A percentile compares a stretch with the other conserved stretches of the same genome.
Conservation (phyloP, 352 stramenopile species). For the Phytophthora fragariae region DNA sequence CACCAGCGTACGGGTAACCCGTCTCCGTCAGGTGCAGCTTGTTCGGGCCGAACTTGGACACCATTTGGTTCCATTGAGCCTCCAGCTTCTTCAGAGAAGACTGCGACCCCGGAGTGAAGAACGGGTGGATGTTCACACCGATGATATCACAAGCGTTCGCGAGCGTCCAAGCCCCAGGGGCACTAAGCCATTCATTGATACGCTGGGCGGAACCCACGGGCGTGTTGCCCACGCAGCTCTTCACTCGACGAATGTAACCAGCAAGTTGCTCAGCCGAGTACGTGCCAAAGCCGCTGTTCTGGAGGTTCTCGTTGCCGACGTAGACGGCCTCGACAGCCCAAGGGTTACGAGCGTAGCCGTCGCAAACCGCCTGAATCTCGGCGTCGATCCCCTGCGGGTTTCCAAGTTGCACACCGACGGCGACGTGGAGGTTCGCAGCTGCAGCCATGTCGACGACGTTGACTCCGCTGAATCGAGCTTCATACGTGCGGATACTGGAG, state of each 20-base stretch:
- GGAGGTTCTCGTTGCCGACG: conserved; percentile 71
- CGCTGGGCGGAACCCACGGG: conserved; percentile 63
- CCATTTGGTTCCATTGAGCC: conserved; percentile 47
- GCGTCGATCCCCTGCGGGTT: conserved; percentile 37
- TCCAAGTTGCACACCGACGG: conserved; percentile 58
- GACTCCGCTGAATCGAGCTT: conserved; percentile 52
- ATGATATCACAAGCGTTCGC: conserved; percentile 37
- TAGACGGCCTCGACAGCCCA: conserved; percentile 58
- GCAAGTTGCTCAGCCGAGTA: conserved; percentile 41
- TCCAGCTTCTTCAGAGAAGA: conserved; percentile 53
- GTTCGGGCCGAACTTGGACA: conserved; percentile 36
- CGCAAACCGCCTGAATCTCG: conserved; percentile 58
- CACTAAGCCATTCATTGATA: conserved; percentile 60
- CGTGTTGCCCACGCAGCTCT: conserved; percentile 48
- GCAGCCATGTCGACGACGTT: conserved; percentile 54
- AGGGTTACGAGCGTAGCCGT: conserved; percentile 41
- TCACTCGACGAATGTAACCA: conserved; percentile 53
- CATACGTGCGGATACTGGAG: conserved; percentile 60
- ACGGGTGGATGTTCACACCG: conserved; percentile 73
- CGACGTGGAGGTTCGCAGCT: conserved; percentile 51
- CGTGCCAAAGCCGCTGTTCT: conserved; percentile 46
- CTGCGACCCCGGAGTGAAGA: conserved; percentile 49
- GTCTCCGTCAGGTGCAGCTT: conserved; percentile 57
- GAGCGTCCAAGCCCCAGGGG: conserved; percentile 35
- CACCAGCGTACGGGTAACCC: conserved; percentile 52